Conservation (phyloP, 2,329 filamentous ascomycete genomes). For the Aspergillus melleus region DNA sequence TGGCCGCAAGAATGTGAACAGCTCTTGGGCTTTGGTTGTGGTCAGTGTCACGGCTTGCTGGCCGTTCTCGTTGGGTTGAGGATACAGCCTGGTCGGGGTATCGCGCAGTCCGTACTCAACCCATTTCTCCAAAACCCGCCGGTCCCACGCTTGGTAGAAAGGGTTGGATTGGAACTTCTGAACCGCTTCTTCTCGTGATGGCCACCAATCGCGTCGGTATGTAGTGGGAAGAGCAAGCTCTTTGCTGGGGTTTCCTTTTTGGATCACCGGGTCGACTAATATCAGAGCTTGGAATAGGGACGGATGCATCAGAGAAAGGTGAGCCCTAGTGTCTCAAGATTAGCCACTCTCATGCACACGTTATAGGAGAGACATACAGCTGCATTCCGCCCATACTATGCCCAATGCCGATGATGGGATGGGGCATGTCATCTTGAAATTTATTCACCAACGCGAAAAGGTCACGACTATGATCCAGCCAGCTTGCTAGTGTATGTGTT, state of each 20-base stretch:
- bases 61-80: not conserved
- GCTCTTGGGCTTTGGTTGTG: constrained; percentile 4
- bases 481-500: constrained; percentile 56
- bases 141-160: constrained; percentile 1
- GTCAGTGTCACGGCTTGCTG: not conserved
- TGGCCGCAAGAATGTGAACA: constrained; percentile 1
- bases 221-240: constrained; percentile 1
- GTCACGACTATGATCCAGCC: constrained; percentile 78
- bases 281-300: constrained; percentile 1
- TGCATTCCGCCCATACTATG: constrained; percentile 79
- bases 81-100: constrained; percentile 1
- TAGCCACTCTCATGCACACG: not conserved
- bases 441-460: constrained; percentile 77
- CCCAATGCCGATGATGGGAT: constrained; percentile 75
- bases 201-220: constrained; percentile 4
- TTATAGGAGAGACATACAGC: constrained; percentile 39
- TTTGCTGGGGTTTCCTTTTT: not conserved
- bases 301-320: constrained; percentile 1
- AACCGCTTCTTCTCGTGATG: constrained; percentile 1
- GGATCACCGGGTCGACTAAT: constrained; percentile 2
- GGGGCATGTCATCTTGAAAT: constrained; percentile 66
- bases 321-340: not conserved
- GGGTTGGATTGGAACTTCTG: not conserved
- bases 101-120: constrained; percentile 2
- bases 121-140: not conserved